Conservation (phyloP, 352 stramenopile species). For the Lagenidium sp. region DNA sequence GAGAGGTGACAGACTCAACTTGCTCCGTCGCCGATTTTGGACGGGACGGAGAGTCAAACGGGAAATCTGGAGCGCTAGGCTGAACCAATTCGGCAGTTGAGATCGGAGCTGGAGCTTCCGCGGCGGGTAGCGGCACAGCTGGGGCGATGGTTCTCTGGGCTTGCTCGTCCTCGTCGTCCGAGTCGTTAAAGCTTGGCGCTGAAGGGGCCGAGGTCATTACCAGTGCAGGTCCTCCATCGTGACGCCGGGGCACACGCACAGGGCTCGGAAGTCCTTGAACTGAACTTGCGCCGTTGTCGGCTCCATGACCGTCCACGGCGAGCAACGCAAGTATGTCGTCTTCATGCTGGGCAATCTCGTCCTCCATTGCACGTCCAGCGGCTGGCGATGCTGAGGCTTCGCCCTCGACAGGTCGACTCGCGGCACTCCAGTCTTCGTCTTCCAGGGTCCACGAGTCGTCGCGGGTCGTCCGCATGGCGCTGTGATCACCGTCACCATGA, state of each 20-base stretch:
- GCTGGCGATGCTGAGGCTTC: too few relatives aligned
- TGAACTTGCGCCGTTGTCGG: background rate
- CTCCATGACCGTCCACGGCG: conserved; percentile 5
- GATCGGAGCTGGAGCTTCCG: too few relatives aligned
- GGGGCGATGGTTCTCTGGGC: too few relatives aligned
- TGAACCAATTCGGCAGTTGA: too few relatives aligned
- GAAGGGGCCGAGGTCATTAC: conserved; percentile 17
- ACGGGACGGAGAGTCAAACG: too few relatives aligned
- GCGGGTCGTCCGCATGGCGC: background rate
- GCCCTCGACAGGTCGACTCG: too few relatives aligned
- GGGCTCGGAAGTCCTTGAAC: background rate
- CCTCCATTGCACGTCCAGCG: too few relatives aligned
- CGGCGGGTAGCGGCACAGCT: too few relatives aligned
- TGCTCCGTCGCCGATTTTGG: too few relatives aligned
- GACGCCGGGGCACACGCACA: background rate
- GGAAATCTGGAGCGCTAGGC: too few relatives aligned
- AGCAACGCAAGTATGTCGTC: conserved; percentile 45
- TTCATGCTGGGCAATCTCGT: conserved; percentile 50
- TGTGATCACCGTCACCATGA: too few relatives aligned
- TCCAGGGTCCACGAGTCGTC: background rate
- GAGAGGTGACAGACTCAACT: too few relatives aligned
- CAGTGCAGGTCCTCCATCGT: background rate
- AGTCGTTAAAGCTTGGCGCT: conserved; percentile 30
- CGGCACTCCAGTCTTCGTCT: background rate
- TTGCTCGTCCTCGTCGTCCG: conserved; percentile 23